Percentiles rank a stretch among this genome's conserved stretches.
Conservation (phyloP, 2,329 filamentous ascomycete species). For the Pyricularia pennisetigena region DNA sequence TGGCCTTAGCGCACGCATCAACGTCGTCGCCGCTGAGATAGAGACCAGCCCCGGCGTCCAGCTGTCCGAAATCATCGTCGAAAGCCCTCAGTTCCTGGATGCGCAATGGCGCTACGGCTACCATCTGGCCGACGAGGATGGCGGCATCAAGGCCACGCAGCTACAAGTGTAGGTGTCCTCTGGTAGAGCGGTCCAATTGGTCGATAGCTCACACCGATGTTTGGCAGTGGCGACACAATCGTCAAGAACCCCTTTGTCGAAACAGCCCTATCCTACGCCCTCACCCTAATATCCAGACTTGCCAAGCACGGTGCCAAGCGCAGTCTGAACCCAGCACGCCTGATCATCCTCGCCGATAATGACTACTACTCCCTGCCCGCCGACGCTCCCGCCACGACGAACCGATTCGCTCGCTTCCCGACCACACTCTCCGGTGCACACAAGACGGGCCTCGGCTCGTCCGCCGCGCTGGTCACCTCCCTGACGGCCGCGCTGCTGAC, state of each 20-base stretch:
- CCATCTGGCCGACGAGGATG: slow-evolving; percentile 55
- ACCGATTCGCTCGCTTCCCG: slow-evolving; percentile 69
- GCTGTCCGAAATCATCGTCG: slow-evolving; percentile 67
- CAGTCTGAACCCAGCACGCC: slow-evolving; percentile 56
- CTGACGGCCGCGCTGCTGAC: slow-evolving; percentile 67
- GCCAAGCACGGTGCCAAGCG: slow-evolving; percentile 24
- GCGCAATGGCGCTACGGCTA: slow-evolving; percentile 86
- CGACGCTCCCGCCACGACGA: slow-evolving; percentile 12
- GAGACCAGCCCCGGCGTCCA: slow-evolving; percentile 53
- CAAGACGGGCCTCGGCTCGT: slow-evolving; percentile 94
- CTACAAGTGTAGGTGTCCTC: slow-evolving; percentile 57
- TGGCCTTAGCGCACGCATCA: slow-evolving; percentile 58
- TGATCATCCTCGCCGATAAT: slow-evolving; percentile 88
- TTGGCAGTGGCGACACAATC: slow-evolving; percentile 31
- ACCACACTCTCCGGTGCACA: slow-evolving; percentile 69
- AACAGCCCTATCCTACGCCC: slow-evolving; percentile 76
- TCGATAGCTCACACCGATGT: background rate
- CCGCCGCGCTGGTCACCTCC: slow-evolving; percentile 84
- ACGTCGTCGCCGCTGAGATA: slow-evolving; percentile 49
- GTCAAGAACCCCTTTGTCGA: slow-evolving; percentile 78
- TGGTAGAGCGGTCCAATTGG: background rate
- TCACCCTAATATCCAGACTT: slow-evolving; percentile 63
- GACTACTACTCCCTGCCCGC: slow-evolving; percentile 84
- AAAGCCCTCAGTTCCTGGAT: slow-evolving; percentile 82
- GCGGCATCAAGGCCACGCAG: slow-evolving; percentile 76